Conservation (phyloP, 1,284 basidiomycete genomes). For the Trichosporon sp. region DNA sequence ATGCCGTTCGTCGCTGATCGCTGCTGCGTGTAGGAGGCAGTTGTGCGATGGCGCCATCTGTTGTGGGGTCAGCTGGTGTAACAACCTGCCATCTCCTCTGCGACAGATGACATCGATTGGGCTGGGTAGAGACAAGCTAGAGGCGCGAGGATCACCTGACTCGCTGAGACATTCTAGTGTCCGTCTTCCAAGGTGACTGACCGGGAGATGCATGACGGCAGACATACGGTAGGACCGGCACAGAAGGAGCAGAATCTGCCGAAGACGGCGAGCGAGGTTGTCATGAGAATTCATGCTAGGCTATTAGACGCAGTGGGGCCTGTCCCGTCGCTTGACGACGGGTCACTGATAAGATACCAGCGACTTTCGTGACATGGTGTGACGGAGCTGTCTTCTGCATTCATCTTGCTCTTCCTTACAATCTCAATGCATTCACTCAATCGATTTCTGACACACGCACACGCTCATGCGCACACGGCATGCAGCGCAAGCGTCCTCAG, state of each 20-base stretch:
- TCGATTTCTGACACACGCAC: background rate
- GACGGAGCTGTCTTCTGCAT: background rate
- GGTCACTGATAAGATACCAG: constrained; percentile 9
- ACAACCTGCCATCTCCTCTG: background rate
- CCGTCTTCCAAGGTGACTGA: background rate
- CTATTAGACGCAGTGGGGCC: background rate
- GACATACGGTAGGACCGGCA: background rate
- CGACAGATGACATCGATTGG: background rate
- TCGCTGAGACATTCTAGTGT: background rate
- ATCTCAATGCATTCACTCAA: background rate
- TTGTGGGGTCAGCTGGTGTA: background rate
- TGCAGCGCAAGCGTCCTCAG: background rate
- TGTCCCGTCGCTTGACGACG: constrained; percentile 17
- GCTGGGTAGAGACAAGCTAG: background rate
- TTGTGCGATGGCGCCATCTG: constrained; percentile 9
- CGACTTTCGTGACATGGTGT: background rate
- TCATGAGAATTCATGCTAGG: constrained; percentile 13
- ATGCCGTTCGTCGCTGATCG: background rate
- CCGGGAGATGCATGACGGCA: constrained; percentile 5
- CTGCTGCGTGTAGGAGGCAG: background rate
- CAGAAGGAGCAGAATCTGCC: constrained; percentile 5
- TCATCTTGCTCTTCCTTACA: background rate
- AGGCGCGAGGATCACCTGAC: background rate
- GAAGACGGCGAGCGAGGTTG: background rate
- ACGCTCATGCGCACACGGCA: background rate